Evolutionary conservation across 2,329 filamentous ascomycete genomes (phyloP).

Genomic region (Xylariaceae sp.): DNA sequence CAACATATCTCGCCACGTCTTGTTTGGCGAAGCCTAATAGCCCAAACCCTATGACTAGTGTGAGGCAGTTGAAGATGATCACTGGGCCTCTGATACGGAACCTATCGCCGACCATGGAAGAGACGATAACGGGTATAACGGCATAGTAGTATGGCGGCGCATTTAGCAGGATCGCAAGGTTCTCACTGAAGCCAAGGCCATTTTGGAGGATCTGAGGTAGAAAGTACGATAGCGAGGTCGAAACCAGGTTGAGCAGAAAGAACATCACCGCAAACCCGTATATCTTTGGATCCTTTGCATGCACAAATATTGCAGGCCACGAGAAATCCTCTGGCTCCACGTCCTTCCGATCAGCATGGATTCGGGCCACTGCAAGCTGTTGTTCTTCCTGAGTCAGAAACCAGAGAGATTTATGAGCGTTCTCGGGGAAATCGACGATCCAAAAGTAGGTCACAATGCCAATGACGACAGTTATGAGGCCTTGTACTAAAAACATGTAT

Average conservation of each 20-base stretch:
- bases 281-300: slow-evolving; percentile 57
- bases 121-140: slow-evolving; percentile 59
- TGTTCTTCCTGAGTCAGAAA: slow-evolving; percentile 57
- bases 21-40: slow-evolving; percentile 61
- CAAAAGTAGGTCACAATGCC: slow-evolving; percentile 63
- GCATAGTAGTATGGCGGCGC: slow-evolving; percentile 67
- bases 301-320: slow-evolving; percentile 50
- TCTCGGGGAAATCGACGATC: slow-evolving; percentile 68
- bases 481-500: slow-evolving; percentile 67
- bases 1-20: slow-evolving; percentile 59
- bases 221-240: slow-evolving; percentile 62
- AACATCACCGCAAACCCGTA: slow-evolving; percentile 63
- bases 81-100: slow-evolving; percentile 58
- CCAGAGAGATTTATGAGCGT: slow-evolving; percentile 50
- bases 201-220: slow-evolving; percentile 56
- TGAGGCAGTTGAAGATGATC: slow-evolving; percentile 61
- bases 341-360: slow-evolving; percentile 59
- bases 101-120: slow-evolving; percentile 59
- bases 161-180: slow-evolving; percentile 56
- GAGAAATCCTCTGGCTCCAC: slow-evolving; percentile 53
- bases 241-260: slow-evolving; percentile 64
- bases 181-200: slow-evolving; percentile 51
- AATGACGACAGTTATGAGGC: slow-evolving; percentile 55
- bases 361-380: slow-evolving; percentile 52
- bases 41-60: slow-evolving; percentile 59